Base-by-base conservation (phyloP, 345 rosid genomes). In the Salix viminalis region DNA sequence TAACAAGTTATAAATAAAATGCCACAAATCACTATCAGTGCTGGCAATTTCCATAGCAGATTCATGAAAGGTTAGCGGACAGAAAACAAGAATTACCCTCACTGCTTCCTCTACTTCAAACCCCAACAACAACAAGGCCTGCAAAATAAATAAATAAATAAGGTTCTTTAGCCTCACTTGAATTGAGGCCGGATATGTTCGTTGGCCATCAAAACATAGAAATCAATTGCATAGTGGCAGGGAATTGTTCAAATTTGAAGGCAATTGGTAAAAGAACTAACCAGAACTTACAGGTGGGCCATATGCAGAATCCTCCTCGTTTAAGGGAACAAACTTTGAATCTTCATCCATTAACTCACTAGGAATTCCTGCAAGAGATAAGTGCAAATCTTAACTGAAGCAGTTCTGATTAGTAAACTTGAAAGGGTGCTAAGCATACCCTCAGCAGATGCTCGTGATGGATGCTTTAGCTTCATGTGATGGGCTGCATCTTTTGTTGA, bases 231-330 rank as follows among this genome's bases (percentile, higher is more conserved):
- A 46, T 4, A 46, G 16, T 46, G 52, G 14, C 52, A 46, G 18
- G 18, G 19, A 14, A 46, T 13, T 46, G 6, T 46, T 46, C 52
- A 46, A 42, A 42, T 42, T 42, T 42, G 13, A 71, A 32, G 50
- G 54, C 9, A 73, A 58, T 34, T 56, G 50, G 65, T n/a, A 30
- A 84, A 37, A 32, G 72, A 78, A 80, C 85, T 77, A 65, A 87
- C 88, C 84, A 78, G 81, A 87, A 92, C 96, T 90, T 86, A 92
- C 98, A 83, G 97, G 94, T 77, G 97, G 97, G 69, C 98, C 98
- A 65, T 77, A 91, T 30, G 72, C 76, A 19, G 96, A 89, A 75
- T 91, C 96, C 82, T 92, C 87, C 24, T 90, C 84, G 66, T 87
- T 91, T 67, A 92, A 80, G 30, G 94, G 98, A 79, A 88, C 97